Evolutionary conservation across 75 land plant genomes (phyloP).

Genomic region (Cryptomeria japonica): DNA sequence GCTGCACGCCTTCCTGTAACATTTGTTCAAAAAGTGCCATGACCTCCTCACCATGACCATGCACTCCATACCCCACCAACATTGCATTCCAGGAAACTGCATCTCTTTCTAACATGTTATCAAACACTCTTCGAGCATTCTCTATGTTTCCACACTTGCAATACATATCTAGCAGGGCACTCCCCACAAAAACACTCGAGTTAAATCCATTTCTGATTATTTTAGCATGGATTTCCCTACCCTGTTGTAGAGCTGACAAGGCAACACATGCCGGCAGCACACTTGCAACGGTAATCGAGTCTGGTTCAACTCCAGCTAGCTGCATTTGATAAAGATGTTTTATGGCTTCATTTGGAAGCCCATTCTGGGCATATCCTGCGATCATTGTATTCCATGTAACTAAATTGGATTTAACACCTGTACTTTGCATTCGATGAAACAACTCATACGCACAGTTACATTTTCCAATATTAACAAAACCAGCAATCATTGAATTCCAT

Average conservation of each 20-base stretch:
- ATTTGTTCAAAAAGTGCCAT: slow-evolving; percentile 1
- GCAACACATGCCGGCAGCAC: slow-evolving; percentile 11
- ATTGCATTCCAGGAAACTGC: slow-evolving; percentile 12
- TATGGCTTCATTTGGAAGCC: slow-evolving; percentile 18
- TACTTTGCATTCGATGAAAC: slow-evolving; percentile 2
- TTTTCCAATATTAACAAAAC: slow-evolving; percentile 14
- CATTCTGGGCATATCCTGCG: slow-evolving; percentile 33
- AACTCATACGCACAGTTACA: not conserved
- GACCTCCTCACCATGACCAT: slow-evolving; percentile 3
- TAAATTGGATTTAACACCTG: slow-evolving; percentile 7
- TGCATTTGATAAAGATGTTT: slow-evolving; percentile 16
- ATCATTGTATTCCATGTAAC: slow-evolving; percentile 35
- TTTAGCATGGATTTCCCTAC: slow-evolving; percentile 7
- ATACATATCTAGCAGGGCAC: slow-evolving; percentile 12
- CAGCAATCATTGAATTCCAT: slow-evolving; percentile 29
- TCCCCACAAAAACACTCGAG: slow-evolving; percentile 7
- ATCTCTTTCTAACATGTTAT: slow-evolving; percentile 9
- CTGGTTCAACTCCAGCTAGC: slow-evolving; percentile 22
- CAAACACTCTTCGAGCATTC: slow-evolving; percentile 1
- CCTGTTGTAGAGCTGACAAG: not conserved
- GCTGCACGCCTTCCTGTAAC: slow-evolving; percentile 8
- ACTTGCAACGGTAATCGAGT: slow-evolving; percentile 8
- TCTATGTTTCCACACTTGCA: slow-evolving; percentile 6
- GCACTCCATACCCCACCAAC: slow-evolving; percentile 2
- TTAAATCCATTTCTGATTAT: not conserved